Percentiles rank a stretch among this genome's conserved stretches.
Evolutionary conservation across 2,329 filamentous ascomycete genomes (phyloP).

Genomic region (Ramichloridium luteum): DNA sequence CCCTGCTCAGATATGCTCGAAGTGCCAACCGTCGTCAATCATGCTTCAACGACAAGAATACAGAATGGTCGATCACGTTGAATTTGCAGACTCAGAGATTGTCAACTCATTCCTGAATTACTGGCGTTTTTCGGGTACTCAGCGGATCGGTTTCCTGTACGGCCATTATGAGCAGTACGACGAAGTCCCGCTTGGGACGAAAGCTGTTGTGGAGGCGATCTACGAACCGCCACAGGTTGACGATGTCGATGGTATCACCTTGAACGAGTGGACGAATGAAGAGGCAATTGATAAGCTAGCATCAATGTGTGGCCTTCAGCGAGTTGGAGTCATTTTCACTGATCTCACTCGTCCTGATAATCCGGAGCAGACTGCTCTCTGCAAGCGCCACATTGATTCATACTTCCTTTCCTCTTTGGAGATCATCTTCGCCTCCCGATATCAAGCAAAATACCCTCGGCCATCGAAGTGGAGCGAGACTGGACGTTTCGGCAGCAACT

Average conservation of each 20-base stretch:
- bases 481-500: constrained; percentile 86
- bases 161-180: constrained; percentile 82
- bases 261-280: constrained; percentile 77
- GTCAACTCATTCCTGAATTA: constrained; percentile 86
- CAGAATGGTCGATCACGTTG: constrained; percentile 96
- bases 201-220: constrained; percentile 91
- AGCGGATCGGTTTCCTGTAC: constrained; percentile 82
- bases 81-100: constrained; percentile 74
- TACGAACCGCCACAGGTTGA: constrained; percentile 90
- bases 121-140: constrained; percentile 74
- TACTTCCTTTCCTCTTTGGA: constrained; percentile 90
- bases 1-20: constrained; percentile 94
- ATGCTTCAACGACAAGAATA: constrained; percentile 87
- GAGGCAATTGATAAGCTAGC: constrained; percentile 70
- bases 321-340: constrained; percentile 87
- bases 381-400: constrained; percentile 90
- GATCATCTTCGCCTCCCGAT: constrained; percentile 73
- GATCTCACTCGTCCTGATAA: constrained; percentile 63
- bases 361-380: constrained; percentile 71
- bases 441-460: constrained; percentile 81
- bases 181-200: constrained; percentile 84
- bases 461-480: constrained; percentile 95
- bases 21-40: constrained; percentile 95
- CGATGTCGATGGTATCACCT: constrained; percentile 76
- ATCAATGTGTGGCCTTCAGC: constrained; percentile 69